A percentile compares a stretch with the other conserved stretches of the same genome.
Evolutionary conservation across 176 grass and related monocot genomes (phyloP).

Genomic region (Eragrostis nindensis): DNA sequence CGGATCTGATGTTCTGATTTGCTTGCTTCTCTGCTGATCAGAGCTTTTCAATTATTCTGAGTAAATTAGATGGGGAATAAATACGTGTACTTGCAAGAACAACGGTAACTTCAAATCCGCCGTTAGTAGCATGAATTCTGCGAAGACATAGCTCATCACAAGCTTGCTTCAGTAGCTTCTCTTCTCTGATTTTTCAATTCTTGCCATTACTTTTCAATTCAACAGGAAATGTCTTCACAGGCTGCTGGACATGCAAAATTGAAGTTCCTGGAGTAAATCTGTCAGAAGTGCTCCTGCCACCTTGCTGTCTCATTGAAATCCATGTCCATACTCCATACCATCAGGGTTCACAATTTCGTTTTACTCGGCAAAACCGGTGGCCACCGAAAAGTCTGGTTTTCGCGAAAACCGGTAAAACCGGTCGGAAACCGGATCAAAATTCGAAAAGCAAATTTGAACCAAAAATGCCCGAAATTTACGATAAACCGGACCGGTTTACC

Average conservation of each 20-base stretch:
- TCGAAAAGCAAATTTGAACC: too few species aligned
- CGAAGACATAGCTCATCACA: not conserved
- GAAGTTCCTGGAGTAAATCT: not conserved
- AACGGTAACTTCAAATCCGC: not conserved
- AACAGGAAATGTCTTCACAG: not conserved
- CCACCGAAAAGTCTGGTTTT: too few species aligned
- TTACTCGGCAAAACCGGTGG: too few species aligned
- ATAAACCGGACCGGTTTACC: too few species aligned
- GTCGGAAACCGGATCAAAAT: too few species aligned
- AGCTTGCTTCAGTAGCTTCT: not conserved
- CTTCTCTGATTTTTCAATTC: not conserved
- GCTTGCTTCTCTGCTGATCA: not conserved
- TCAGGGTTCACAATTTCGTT: too few species aligned
- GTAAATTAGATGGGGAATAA: not conserved
- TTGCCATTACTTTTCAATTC: not conserved
- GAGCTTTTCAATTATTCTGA: not conserved
- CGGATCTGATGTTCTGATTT: not conserved
- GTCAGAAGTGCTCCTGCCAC: not conserved
- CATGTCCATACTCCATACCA: too few species aligned
- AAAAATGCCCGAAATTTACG: too few species aligned
- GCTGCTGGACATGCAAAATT: not conserved
- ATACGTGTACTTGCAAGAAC: not conserved
- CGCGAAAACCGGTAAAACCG: too few species aligned
- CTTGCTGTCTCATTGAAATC: not conserved
- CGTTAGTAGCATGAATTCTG: not conserved